Evolutionary conservation across 2,329 filamentous ascomycete genomes (phyloP), one percentile per base, ranked within the genome.

Genomic region (Paraphaeosphaeria sporulosa): DNA sequence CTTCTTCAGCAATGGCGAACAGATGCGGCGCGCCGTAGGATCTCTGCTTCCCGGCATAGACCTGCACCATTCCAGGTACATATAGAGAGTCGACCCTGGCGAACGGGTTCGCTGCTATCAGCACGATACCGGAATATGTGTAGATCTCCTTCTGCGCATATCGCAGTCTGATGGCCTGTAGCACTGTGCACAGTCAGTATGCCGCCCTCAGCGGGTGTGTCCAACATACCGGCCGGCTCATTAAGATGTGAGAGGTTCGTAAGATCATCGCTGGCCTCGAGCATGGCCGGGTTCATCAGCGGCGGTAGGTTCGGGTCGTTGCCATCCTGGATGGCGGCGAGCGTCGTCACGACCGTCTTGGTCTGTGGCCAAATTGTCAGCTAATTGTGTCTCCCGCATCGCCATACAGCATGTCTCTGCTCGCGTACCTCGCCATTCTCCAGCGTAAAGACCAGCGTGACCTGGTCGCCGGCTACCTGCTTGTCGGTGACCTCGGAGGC

Each of bases 101-200:
- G 75, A 99, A 99, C 23, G 95, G 95, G 81, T 99, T 99, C 65
- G 95, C 96, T 64, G 95, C 95, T 82, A 99, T 99, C 70, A 99
- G 86, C 67, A 99, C 95, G 75, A 99, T 98, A 76, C 95, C 95
- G 78, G 93, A 97, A 84, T 99, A 99, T 75, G 95, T 99, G 85
- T 99, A 99, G 74, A 99, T 99, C 80, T 99, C 95, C 82, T 98
- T 98, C 80, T 99, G 95, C 65, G 92, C 86, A 82, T 99, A 99
- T 78, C 95, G 92, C 76, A 99, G 87, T 77, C 94, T 93, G 80
- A 99, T 99, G 58, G 95, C 95, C 85, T 99, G 95, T 66, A 99
- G 84, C 63, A 99, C 96, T 96, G 78, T 71, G 76, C 61, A 52
- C 55, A 47, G 69, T 76, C 66, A 76, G 73, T 56, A 64, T 62